Conservation (phyloP, 1,139 yeast genomes). For the Suhomyces bokatorum region DNA sequence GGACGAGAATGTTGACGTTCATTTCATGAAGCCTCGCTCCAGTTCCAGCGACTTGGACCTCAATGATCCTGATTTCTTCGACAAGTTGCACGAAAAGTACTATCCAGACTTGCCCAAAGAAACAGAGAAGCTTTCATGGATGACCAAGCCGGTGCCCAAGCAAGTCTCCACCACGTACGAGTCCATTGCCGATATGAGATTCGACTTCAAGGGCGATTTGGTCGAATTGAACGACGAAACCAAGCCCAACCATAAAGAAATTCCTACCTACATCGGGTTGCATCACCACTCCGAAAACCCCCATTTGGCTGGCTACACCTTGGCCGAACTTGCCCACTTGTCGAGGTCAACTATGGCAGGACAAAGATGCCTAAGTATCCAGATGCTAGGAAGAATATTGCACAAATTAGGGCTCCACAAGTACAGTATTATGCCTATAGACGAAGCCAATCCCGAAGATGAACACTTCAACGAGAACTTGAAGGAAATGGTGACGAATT, state of each 20-base stretch:
- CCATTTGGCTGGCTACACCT: constrained; percentile 87
- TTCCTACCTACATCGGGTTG: constrained; percentile 65
- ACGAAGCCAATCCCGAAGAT: constrained; percentile 34
- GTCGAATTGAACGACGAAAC: constrained; percentile 50
- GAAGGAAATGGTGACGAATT: constrained; percentile 40
- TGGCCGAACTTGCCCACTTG: constrained; percentile 77
- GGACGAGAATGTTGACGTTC: constrained; percentile 46
- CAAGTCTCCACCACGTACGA: constrained; percentile 52
- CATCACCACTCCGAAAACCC: constrained; percentile 94
- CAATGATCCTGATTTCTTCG: constrained; percentile 74
- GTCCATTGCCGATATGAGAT: constrained; percentile 70
- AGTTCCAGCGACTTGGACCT: constrained; percentile 50
- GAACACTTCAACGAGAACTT: constrained; percentile 40
- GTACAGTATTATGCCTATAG: constrained; percentile 51
- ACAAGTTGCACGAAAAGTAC: constrained; percentile 78
- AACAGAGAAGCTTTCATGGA: constrained; percentile 84
- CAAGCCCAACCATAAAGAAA: constrained; percentile 37
- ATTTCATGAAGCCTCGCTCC: constrained; percentile 58
- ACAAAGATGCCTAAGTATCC: constrained; percentile 84
- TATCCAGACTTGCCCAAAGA: constrained; percentile 89
- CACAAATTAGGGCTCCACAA: constrained; percentile 73
- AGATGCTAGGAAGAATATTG: constrained; percentile 81
- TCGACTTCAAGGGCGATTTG: constrained; percentile 83
- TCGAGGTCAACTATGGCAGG: constrained; percentile 79
- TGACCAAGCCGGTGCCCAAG: constrained; percentile 63